These are phyloP conservation scores for Pythium rishiriense DNA, from an alignment of 352 stramenopile genomes.

Conservation along the genomic window DNA sequence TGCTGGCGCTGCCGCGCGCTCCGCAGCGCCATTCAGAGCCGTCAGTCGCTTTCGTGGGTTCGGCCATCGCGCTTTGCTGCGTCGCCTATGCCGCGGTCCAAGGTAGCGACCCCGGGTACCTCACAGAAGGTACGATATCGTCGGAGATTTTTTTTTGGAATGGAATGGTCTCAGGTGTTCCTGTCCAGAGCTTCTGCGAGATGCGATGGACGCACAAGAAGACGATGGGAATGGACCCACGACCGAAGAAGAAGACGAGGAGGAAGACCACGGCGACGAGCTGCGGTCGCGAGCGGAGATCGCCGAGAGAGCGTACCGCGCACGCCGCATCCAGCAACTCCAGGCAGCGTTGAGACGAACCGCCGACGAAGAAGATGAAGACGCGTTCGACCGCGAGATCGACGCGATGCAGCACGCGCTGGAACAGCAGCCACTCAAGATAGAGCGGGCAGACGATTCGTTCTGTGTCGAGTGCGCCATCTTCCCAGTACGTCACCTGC, in stretches of 20 bases:
- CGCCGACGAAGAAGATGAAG: not conserved
- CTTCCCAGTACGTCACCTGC: conserved; percentile 19
- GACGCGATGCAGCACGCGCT: conserved; percentile 14
- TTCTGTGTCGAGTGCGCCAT: conserved; percentile 40
- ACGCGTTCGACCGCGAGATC: not conserved
- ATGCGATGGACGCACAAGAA: conserved; percentile 6
- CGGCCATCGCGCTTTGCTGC: conserved; percentile 9
- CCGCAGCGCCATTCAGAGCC: conserved; percentile 3
- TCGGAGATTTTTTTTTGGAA: too few species aligned
- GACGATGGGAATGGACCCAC: conserved; percentile 14
- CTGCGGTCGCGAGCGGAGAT: not conserved
- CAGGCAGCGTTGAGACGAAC: conserved; percentile 21
- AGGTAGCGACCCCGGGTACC: conserved; percentile 42
- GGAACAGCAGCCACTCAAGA: conserved; percentile 7
- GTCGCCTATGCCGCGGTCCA: conserved; percentile 33
- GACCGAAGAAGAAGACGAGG: conserved; percentile 19
- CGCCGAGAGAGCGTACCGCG: conserved; percentile 25
- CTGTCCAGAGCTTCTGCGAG: conserved; percentile 10
- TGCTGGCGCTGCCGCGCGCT: conserved; percentile 11
- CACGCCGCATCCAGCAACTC: conserved; percentile 35
- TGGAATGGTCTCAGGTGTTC: too few species aligned
- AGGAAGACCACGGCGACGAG: conserved; percentile 9
- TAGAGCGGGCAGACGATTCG: not conserved
- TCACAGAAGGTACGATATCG: conserved; percentile 33
- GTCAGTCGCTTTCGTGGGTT: not conserved